These are phyloP conservation scores for Geotrichum restrictum DNA, from an alignment of 1,139 yeast species.

Conservation along the genomic window DNA sequence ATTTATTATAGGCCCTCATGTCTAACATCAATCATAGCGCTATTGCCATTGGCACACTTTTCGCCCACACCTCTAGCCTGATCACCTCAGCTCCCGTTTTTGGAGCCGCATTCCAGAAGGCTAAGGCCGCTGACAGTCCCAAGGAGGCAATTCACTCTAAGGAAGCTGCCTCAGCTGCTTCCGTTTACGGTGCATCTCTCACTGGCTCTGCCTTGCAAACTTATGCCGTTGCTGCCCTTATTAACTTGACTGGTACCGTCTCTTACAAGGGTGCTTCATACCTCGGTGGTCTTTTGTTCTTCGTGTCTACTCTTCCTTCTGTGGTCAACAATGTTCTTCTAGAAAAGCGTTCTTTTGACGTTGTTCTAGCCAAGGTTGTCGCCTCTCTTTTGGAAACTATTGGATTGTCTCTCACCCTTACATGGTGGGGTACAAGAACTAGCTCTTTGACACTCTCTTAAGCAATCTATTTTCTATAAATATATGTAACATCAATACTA, in stretches of 20 bases:
- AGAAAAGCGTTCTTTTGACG: constrained; percentile 40
- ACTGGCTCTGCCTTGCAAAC: constrained; percentile 40
- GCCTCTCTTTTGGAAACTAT: constrained; percentile 42
- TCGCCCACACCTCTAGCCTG: constrained; percentile 39
- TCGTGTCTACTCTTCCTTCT: constrained; percentile 40
- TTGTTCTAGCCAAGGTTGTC: constrained; percentile 37
- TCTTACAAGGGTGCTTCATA: constrained; percentile 42
- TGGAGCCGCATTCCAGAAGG: constrained; percentile 42
- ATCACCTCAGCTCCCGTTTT: constrained; percentile 41
- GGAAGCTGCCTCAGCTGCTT: constrained; percentile 38
- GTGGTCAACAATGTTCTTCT: constrained; percentile 37
- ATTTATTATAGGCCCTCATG: neutral
- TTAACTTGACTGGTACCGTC: constrained; percentile 41
- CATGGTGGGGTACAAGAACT: constrained; percentile 37
- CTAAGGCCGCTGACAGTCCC: constrained; percentile 35
- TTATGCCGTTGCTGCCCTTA: constrained; percentile 43
- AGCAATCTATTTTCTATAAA: neutral
- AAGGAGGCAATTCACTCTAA: constrained; percentile 39
- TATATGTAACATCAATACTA: too few species aligned
- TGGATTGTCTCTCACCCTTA: constrained; percentile 41
- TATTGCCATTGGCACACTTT: constrained; percentile 43
- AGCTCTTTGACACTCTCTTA: constrained; percentile 16
- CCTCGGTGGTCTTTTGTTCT: constrained; percentile 42
- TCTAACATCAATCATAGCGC: constrained; percentile 29
- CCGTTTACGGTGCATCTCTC: constrained; percentile 38